Conservation (phyloP, 495 filamentous ascomycete species). For the Barbatosphaeria neglecta region DNA sequence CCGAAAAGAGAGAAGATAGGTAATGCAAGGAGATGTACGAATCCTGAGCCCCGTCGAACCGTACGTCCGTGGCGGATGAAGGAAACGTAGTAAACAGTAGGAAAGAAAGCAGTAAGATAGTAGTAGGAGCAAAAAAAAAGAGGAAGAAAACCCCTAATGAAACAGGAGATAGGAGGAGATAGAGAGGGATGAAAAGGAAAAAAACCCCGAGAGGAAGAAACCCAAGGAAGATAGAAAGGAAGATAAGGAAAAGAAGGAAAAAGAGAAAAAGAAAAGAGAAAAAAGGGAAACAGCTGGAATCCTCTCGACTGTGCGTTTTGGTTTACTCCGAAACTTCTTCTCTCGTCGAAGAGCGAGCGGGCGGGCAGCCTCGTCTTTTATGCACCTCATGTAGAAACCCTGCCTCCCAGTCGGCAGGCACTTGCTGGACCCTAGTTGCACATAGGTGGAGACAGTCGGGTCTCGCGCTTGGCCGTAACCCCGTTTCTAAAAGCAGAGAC, state of each 20-base stretch:
- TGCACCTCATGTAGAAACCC: too few relatives aligned
- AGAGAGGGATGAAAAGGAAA: conserved; percentile 14
- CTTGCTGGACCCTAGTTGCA: too few relatives aligned
- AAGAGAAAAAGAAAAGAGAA: conserved; percentile 10
- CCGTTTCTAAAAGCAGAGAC: background rate
- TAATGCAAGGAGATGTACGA: conserved; percentile 5
- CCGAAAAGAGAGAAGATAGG: conserved; percentile 4
- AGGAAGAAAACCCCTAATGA: conserved; percentile 9
- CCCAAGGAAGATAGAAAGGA: conserved; percentile 7
- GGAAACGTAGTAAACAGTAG: conserved; percentile 1
- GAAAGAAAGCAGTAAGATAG: conserved; percentile 5
- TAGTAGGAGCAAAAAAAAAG: conserved; percentile 11
- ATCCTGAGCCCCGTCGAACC: background rate
- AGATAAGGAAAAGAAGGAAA: conserved; percentile 11
- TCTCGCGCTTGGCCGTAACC: too few relatives aligned
- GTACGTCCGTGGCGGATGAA: background rate
- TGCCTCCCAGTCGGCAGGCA: too few relatives aligned
- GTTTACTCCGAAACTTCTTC: background rate
- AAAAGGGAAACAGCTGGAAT: background rate
- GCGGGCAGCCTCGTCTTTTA: background rate
- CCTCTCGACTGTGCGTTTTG: background rate
- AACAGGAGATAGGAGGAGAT: conserved; percentile 8
- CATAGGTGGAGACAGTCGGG: too few relatives aligned
- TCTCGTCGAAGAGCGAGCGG: background rate
- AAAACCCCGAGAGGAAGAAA: conserved; percentile 4